Evolutionary conservation across 1,139 yeast species (phyloP).

Genomic region (Taphrina sp.): DNA sequence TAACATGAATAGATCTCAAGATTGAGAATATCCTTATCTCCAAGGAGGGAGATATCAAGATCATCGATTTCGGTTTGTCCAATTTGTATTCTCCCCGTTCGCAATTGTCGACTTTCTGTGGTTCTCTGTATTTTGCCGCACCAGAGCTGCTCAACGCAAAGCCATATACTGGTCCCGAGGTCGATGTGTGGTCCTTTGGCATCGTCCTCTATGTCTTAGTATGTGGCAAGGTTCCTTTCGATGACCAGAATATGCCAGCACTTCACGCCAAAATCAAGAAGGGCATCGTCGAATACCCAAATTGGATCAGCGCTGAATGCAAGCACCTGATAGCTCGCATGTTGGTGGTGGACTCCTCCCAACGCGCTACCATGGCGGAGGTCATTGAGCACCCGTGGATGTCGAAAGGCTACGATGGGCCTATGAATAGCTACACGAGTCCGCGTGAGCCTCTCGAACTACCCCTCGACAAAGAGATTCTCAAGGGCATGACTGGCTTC

Average conservation of each 20-base stretch:
- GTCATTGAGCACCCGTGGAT: slow-evolving; percentile 93
- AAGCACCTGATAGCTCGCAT: slow-evolving; percentile 78
- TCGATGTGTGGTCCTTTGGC: slow-evolving; percentile 98
- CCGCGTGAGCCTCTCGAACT: slow-evolving; percentile 67
- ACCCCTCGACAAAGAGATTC: slow-evolving; percentile 69
- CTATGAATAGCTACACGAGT: slow-evolving; percentile 72
- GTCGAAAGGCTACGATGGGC: slow-evolving; percentile 77
- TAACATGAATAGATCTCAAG: slow-evolving; percentile 59
- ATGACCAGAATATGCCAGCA: slow-evolving; percentile 88
- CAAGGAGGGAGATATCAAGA: slow-evolving; percentile 88
- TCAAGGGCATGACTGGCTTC: slow-evolving; percentile 71
- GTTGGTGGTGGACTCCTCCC: slow-evolving; percentile 84
- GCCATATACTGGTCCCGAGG: slow-evolving; percentile 95
- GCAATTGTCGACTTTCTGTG: slow-evolving; percentile 89
- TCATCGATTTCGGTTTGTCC: slow-evolving; percentile 93
- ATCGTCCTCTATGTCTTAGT: slow-evolving; percentile 94
- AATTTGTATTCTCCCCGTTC: slow-evolving; percentile 74
- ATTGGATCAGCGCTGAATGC: slow-evolving; percentile 75
- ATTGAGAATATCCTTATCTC: slow-evolving; percentile 95
- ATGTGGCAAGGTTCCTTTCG: slow-evolving; percentile 96
- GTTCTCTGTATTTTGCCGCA: slow-evolving; percentile 96
- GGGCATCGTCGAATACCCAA: slow-evolving; percentile 91
- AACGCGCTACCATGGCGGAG: slow-evolving; percentile 76
- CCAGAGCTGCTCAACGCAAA: slow-evolving; percentile 91
- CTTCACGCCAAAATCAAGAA: slow-evolving; percentile 91